Percentiles rank a stretch among this genome's conserved stretches.
These are phyloP conservation scores for Beauveria sp. DNA, from an alignment of 2,329 filamentous ascomycete genomes.

Conservation along the genomic window DNA sequence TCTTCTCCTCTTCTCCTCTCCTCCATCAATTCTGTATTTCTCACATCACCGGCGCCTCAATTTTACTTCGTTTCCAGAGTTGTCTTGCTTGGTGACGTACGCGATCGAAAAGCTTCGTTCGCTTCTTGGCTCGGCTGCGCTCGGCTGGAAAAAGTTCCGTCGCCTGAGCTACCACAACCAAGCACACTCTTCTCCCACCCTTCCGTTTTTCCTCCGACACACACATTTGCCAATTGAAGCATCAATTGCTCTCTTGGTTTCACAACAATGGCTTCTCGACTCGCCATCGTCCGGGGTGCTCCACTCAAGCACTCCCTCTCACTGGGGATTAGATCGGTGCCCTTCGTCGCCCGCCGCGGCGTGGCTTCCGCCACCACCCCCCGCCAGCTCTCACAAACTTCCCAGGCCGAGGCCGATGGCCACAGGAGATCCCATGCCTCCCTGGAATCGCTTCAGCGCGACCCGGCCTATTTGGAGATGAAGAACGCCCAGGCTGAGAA, in stretches of 20 bases:
- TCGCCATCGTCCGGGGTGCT: conserved; percentile 18
- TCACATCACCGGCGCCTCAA: not conserved
- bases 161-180: not conserved
- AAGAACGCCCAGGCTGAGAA: conserved; percentile 15
- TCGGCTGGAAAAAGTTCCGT: not conserved
- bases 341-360: conserved; percentile 12
- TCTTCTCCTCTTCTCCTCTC: not conserved
- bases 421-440: conserved; percentile 10
- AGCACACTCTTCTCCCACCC: conserved; percentile 5
- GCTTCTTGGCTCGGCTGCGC: not conserved
- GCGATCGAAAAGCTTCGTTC: conserved; percentile 2
- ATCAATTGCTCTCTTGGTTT: conserved; percentile 4
- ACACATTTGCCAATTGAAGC: conserved; percentile 10
- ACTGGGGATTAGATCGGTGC: conserved; percentile 14
- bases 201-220: not conserved
- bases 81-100: not conserved
- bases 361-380: conserved; percentile 6
- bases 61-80: not conserved
- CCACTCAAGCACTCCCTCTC: conserved; percentile 16
- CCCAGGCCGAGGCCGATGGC: conserved; percentile 3
- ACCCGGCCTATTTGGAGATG: conserved; percentile 20
- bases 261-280: conserved; percentile 20
- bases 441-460: conserved; percentile 14
- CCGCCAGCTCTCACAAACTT: conserved; percentile 13
- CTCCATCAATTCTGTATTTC: not conserved